Evolutionary conservation across 2,329 filamentous ascomycete species (phyloP), one percentile per base, ranked within the genome.

Genomic region (Colletotrichum sp.): DNA sequence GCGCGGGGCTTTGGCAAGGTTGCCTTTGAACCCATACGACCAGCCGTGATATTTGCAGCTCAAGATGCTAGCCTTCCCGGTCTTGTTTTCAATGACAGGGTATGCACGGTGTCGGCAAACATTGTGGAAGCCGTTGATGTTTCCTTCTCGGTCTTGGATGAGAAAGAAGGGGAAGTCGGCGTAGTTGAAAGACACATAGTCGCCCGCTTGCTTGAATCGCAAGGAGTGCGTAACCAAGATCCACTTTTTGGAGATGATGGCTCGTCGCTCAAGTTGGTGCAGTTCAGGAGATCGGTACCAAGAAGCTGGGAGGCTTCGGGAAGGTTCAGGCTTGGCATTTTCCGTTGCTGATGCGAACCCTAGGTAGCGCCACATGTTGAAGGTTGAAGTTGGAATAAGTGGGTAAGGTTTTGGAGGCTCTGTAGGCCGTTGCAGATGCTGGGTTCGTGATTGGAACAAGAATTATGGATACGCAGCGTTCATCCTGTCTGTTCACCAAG

Each of bases 1-100:
- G 2, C 84, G 82, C 0, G 86, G 86, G 0, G 85, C 86, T 34
- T 88, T 88, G 32, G 85, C 84, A 1, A 88, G 81, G 11, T 83
- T 83, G 4, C 86, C 87, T 44, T 83, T 84, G 48, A 84, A 81
- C 4, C 84, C 82, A 70, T 88, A 88, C 8, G 85, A 86, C 87
- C 86, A 88, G 9, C 86, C 86, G 68, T 88, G 86, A 63, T 88
- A 88, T 68, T 84, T 84, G 71, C 74, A 77, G 39, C 71, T 71
- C 13, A 77, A 63, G 6, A 77, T 71, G 27, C 65, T 74, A 12
- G 73, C 67, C 39, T 79, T 79, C 2, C 79, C 79, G 3, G 71
- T 73, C 11, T 72, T 61, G 13, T 77, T 77, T 64, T 80, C 78
- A 4, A 80, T 68, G 1, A 80, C 66, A 1, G 79, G 78, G 55